Evolutionary conservation across 1,139 yeast species (phyloP), one percentile per base, ranked within the genome.

Genomic region (Dujonia santamariae): DNA sequence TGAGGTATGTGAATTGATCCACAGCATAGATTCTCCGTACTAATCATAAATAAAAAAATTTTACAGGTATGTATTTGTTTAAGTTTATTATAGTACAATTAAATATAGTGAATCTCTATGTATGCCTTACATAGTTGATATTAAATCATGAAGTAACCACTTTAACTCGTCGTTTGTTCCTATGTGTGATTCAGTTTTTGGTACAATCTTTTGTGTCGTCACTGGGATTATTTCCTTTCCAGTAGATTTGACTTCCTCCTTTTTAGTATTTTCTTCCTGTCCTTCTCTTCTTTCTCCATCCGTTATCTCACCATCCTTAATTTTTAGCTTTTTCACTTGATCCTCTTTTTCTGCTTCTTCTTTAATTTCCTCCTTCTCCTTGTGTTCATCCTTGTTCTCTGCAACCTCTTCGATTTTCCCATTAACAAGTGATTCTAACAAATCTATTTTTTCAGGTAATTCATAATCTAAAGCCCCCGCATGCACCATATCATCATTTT

Each of bases 141-240:
- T 53, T 40, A 69, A 57, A 42, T 82, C 90, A 56, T 78, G 81
- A 29, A 84, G 67, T 35, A 83, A 64, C 85, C 87, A 78, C 46
- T 79, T 77, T 42, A 84, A 61, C 51, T 84, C 94, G 42, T 81
- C 84, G 18, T 76, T 70, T 0, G 81, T 67, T 4, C 90, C 90
- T 26, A 76, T 60, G 48, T 74, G 76, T 7, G 60, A 47, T 30
- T 51, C 54, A 7, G 52, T 41, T 28, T 44, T 39, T 6, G 32
- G 27, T 13, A 41, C 35, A n/a, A n/a, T n/a, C n/a, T n/a, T n/a
- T 24, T 44, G 51, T 12, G 42, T 26, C 4, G 32, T 21, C 35
- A 19, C 27, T 4, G 26, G 12, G 6, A 29, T 6, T 18, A 4
- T 13, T 13, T 18, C 19, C 12, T 17, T 11, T 9, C 26, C 22